Conservation (phyloP, 306 rosid species). For the Glycine soja region DNA sequence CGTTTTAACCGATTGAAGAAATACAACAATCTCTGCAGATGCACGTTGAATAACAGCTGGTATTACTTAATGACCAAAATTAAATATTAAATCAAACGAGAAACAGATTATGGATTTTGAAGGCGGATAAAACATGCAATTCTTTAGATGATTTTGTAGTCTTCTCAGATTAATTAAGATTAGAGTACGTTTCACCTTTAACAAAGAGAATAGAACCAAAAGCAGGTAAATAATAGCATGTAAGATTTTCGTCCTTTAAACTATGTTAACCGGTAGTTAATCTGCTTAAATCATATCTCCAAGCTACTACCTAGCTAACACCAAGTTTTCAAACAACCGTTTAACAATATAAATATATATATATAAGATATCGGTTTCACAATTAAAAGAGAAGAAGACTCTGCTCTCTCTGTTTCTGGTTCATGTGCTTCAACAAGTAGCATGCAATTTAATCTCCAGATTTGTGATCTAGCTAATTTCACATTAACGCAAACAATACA, state of each 20-base stretch:
- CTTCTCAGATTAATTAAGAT: background rate
- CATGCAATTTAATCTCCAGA: slow-evolving; percentile 17
- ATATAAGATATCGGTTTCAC: background rate
- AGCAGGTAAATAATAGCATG: background rate
- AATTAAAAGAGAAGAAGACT: background rate
- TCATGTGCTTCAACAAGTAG: background rate
- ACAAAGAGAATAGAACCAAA: too few relatives aligned
- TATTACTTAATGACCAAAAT: background rate
- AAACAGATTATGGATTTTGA: background rate
- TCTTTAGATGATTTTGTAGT: background rate
- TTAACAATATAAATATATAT: background rate
- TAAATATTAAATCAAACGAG: slow-evolving; percentile 1
- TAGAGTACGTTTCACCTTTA: background rate
- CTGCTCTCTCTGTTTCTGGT: background rate
- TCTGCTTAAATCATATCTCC: background rate
- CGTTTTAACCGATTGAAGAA: background rate
- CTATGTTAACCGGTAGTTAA: background rate
- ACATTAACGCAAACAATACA: background rate
- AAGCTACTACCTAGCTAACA: too few relatives aligned
- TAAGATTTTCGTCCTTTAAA: background rate
- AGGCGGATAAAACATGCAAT: background rate
- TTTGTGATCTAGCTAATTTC: background rate
- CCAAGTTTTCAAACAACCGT: background rate
- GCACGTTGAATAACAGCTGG: background rate
- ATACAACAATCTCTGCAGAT: background rate